Conservation (phyloP, 2,329 filamentous ascomycete genomes). For the Colletotrichum graminicola region DNA sequence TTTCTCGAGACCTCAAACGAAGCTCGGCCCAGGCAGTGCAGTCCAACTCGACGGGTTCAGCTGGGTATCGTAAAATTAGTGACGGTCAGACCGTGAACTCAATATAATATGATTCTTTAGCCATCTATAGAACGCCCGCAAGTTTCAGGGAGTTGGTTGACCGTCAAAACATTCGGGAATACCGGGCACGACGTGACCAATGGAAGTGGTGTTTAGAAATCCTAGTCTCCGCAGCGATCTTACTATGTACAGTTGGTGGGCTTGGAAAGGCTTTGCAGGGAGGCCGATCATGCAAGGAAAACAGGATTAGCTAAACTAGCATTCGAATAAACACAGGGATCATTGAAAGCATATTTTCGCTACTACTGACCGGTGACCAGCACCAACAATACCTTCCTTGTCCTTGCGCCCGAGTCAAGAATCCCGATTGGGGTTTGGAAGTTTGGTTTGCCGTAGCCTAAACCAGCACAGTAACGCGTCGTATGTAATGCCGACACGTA, state of each 20-base stretch:
- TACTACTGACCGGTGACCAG: neutral
- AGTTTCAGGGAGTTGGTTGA: no score
- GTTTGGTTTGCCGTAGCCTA: conserved; percentile 13
- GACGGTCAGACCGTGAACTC: neutral
- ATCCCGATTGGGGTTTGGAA: neutral
- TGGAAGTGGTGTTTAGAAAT: neutral
- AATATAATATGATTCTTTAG: no score
- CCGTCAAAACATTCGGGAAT: conserved; percentile 1
- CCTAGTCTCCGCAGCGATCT: neutral
- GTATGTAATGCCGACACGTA: neutral
- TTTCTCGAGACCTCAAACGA: neutral
- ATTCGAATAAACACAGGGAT: conserved; percentile 13
- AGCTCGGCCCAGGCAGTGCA: neutral
- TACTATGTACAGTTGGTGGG: neutral
- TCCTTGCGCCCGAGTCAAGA: neutral
- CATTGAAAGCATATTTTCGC: conserved; percentile 4
- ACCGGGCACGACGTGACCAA: conserved; percentile 12
- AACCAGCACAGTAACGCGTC: neutral
- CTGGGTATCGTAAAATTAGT: no score
- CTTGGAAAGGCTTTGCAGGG: neutral
- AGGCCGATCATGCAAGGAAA: conserved; percentile 1
- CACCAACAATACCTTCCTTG: neutral
- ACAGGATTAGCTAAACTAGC: conserved; percentile 1
- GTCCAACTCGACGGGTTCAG: neutral
- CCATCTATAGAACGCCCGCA: neutral